These are phyloP conservation scores for Gossypium schwendimanii DNA, from an alignment of 441 rosid species.

Conservation along the genomic window DNA sequence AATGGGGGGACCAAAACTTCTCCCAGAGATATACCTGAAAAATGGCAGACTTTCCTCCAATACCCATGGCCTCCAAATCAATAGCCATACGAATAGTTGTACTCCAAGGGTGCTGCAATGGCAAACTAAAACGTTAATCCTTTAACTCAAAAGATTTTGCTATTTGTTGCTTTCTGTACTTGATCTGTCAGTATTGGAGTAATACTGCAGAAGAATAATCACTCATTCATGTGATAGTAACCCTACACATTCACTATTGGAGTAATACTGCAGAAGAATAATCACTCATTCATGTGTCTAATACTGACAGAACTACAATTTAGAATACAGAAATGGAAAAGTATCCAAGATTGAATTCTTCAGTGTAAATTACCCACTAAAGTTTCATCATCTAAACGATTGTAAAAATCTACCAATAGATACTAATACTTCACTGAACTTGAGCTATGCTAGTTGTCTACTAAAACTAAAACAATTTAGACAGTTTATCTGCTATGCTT, in stretches of 20 bases:
- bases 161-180: not conserved
- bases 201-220: no score
- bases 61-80: conserved; percentile 80
- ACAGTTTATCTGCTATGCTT: not conserved
- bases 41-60: conserved; percentile 80
- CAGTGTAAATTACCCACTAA: not conserved
- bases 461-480: conserved; percentile 1
- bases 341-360: not conserved
- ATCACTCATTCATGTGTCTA: conserved; percentile 6
- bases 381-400: not conserved
- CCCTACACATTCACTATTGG: not conserved
- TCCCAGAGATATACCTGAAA: conserved; percentile 60
- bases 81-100: conserved; percentile 63
- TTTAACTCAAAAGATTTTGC: not conserved
- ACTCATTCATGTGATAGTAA: not conserved
- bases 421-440: not conserved
- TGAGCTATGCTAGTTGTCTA: not conserved
- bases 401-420: not conserved
- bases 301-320: not conserved
- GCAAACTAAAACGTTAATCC: conserved; percentile 20
- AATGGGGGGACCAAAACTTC: not conserved
- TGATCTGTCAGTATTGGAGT: not conserved
- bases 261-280: conserved; percentile 7
- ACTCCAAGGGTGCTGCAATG: conserved; percentile 88
- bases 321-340: not conserved